Evolutionary conservation across 805 yeast genomes (phyloP).

Genomic region (Metschnikowia continentalis): DNA sequence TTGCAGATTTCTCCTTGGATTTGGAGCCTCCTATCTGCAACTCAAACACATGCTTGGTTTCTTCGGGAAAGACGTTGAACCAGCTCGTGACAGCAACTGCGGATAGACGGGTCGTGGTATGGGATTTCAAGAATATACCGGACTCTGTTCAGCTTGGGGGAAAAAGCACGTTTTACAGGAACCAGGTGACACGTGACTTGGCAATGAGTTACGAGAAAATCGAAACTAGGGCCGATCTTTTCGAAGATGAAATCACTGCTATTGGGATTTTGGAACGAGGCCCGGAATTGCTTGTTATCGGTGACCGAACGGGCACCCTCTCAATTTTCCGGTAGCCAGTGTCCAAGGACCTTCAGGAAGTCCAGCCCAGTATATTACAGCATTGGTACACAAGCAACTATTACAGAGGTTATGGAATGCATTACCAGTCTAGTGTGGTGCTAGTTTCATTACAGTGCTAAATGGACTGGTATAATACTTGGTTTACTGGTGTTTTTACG

Average conservation of each 20-base stretch:
- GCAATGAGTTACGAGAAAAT: conserved; percentile 15
- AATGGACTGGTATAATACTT: too few relatives aligned
- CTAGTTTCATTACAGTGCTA: too few relatives aligned
- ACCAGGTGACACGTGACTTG: conserved; percentile 12
- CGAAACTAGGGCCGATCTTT: neutral
- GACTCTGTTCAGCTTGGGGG: conserved; percentile 7
- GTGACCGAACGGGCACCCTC: neutral
- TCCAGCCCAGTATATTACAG: neutral
- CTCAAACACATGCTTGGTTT: conserved; percentile 8
- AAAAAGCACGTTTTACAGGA: conserved; percentile 8
- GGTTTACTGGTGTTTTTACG: too few relatives aligned
- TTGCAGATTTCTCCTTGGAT: conserved; percentile 18
- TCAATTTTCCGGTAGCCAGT: neutral
- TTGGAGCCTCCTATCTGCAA: conserved; percentile 11
- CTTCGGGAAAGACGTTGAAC: neutral
- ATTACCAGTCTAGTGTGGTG: too few relatives aligned
- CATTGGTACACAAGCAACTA: too few relatives aligned
- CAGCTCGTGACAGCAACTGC: conserved; percentile 25
- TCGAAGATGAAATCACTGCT: neutral
- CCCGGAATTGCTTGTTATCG: neutral
- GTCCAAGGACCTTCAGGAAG: neutral
- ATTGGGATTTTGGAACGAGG: neutral
- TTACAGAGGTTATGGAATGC: too few relatives aligned
- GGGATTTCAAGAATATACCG: conserved; percentile 22
- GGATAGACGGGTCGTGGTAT: conserved; percentile 25